A percentile compares a stretch with the other conserved stretches of the same genome.
phyloP scores from a whole-genome alignment of 2,329 filamentous ascomycete genomes.

The Pseudocercospora musae region DNA sequence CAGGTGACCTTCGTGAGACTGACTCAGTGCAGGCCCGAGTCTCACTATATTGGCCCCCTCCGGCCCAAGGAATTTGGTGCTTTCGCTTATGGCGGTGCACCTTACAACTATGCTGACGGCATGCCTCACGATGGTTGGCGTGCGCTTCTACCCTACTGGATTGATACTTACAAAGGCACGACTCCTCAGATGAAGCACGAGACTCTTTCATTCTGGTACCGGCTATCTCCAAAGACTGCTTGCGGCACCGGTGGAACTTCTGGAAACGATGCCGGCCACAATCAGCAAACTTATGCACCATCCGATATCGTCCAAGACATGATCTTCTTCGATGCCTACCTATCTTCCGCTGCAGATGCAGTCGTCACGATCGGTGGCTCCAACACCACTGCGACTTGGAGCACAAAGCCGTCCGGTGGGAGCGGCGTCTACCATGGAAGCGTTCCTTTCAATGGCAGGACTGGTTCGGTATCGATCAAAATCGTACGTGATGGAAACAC shows the following conservation, averaged over 20 bases:
- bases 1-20: background rate
- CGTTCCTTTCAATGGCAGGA: slow-evolving; percentile 37
- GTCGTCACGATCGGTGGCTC: slow-evolving; percentile 39
- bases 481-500: slow-evolving; percentile 32
- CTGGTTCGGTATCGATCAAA: slow-evolving; percentile 40
- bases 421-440: slow-evolving; percentile 21
- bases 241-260: slow-evolving; percentile 41
- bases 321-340: slow-evolving; percentile 44
- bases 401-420: slow-evolving; percentile 11
- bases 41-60: slow-evolving; percentile 50
- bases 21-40: slow-evolving; percentile 38
- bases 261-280: slow-evolving; percentile 35
- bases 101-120: slow-evolving; percentile 48
- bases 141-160: slow-evolving; percentile 50
- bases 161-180: slow-evolving; percentile 50
- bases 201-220: slow-evolving; percentile 45
- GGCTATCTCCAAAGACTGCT: slow-evolving; percentile 36
- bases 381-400: slow-evolving; percentile 27
- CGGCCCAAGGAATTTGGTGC: slow-evolving; percentile 8
- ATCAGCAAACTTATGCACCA: slow-evolving; percentile 17
- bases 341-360: slow-evolving; percentile 32
- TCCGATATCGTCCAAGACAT: slow-evolving; percentile 42
- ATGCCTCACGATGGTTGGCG: slow-evolving; percentile 53
- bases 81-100: slow-evolving; percentile 36
- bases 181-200: slow-evolving; percentile 32